A percentile compares a stretch with the other conserved stretches of the same genome.
These are phyloP conservation scores for Oidium heveae DNA, from an alignment of 2,329 filamentous ascomycete species.

Conservation along the genomic window DNA sequence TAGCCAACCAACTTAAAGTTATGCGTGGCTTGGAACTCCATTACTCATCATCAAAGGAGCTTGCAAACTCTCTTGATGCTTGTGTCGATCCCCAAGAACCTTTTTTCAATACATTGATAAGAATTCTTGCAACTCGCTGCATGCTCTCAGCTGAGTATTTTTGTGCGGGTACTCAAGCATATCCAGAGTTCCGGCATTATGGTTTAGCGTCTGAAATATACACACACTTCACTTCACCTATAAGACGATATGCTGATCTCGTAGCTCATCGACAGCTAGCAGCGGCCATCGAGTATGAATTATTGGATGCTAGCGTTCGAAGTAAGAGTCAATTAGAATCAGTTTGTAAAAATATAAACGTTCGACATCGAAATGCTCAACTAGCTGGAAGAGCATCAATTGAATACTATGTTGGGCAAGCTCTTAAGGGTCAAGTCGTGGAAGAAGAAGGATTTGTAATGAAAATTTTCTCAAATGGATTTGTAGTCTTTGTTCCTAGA, in stretches of 20 bases:
- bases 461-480: constrained; percentile 91
- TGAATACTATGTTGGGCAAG: constrained; percentile 94
- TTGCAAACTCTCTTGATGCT: constrained; percentile 72
- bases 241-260: constrained; percentile 91
- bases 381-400: constrained; percentile 83
- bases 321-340: constrained; percentile 68
- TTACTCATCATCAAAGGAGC: constrained; percentile 69
- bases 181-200: constrained; percentile 90
- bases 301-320: constrained; percentile 56
- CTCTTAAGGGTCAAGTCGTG: constrained; percentile 49
- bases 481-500: constrained; percentile 82
- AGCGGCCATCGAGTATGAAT: constrained; percentile 80
- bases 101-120: constrained; percentile 95
- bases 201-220: constrained; percentile 92
- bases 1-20: constrained; percentile 69
- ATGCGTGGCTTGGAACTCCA: constrained; percentile 61
- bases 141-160: constrained; percentile 99
- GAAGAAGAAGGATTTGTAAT: constrained; percentile 91
- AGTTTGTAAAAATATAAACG: constrained; percentile 96
- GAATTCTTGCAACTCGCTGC: constrained; percentile 91
- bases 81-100: constrained; percentile 62
- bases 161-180: constrained; percentile 74
- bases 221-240: constrained; percentile 94
- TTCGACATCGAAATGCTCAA: constrained; percentile 89
- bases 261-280: constrained; percentile 85